Evolutionary conservation across 805 yeast genomes (phyloP), one percentile per base, ranked within the genome.

Genomic region (Wickerhamiella azyma): DNA sequence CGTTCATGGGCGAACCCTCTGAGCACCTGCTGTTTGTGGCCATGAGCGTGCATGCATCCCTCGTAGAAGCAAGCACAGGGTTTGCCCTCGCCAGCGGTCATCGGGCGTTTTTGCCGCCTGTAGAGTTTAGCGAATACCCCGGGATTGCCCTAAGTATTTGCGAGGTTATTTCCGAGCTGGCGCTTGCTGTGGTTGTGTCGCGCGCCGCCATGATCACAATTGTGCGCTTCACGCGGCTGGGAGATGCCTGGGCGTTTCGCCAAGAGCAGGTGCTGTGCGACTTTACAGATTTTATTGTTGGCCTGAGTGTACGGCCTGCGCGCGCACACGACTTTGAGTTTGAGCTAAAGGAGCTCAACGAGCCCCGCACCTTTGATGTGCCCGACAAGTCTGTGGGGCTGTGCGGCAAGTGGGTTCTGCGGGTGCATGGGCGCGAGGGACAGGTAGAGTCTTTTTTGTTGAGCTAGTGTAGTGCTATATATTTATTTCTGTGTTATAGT

Each of bases 261-360:
- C 45, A 42, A 17, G 45, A 42, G n/a, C 14, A 10, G 7, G 45
- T 42, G 18, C 36, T 42, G n/a, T 36, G 45, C 14, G 45, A 42
- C 26, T 42, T 42, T 11, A 28, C n/a, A 2, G 45, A 35, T 19
- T 35, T 42, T 28, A 36, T 42, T 9, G 39, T 42, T 3, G 45
- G 45, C 5, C n/a, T 36, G 1, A 36, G 28, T 16, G 38, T 37
- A 9, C 29, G 40, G 14, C 45, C 45, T n/a, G 45, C 45, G 2
- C 26, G 40, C 9, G 40, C 45, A 2, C 45, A 42, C 32, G 45
- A 42, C 16, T 36, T 42, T 17, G 40, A 35, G 6, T 42, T 24
- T 26, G 40, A 42, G 29, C 45, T 42, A 9, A 18, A 24, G n/a
- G 24, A 28, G n/a, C n/a, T 39, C 33, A 26, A 21, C 14, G 29